A percentile compares a stretch with the other conserved stretches of the same genome.
These are phyloP conservation scores for Malania oleifera DNA, from an alignment of 164 flowering plant genomes.

Conservation along the genomic window DNA sequence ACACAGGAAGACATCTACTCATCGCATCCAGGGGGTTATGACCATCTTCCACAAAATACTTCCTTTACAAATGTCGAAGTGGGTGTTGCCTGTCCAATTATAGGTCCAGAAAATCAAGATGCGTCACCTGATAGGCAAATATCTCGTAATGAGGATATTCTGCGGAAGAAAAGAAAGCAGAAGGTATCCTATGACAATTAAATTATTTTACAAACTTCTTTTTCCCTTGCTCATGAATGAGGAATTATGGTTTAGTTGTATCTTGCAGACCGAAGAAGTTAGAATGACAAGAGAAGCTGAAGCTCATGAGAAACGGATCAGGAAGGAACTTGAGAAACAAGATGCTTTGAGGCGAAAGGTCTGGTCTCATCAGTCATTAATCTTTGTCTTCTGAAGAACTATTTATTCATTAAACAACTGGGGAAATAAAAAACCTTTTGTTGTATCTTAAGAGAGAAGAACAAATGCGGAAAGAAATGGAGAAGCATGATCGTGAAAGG, in stretches of 20 bases:
- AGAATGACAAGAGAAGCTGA: background rate
- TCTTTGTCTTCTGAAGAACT: background rate
- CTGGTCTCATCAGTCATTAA: background rate
- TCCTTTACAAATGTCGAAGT: background rate
- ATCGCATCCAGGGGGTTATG: background rate
- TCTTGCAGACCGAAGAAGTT: slow-evolving; percentile 1
- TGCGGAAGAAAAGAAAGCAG: background rate
- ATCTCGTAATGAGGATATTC: background rate
- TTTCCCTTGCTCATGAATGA: background rate
- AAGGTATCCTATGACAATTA: background rate
- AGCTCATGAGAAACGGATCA: background rate
- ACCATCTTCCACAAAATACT: background rate
- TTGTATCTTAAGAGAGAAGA: slow-evolving; percentile 2
- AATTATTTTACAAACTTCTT: background rate
- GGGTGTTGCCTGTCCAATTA: background rate
- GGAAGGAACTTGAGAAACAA: background rate
- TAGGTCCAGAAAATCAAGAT: background rate
- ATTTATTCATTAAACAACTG: background rate
- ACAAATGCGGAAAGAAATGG: slow-evolving; percentile 2
- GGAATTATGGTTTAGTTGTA: background rate
- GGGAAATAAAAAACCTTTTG: background rate
- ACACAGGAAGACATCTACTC: background rate
- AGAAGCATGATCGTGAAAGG: slow-evolving; percentile 2
- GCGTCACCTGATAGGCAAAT: background rate
- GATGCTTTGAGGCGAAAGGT: slow-evolving; percentile 7